Evolutionary conservation across 163 green algal genomes (phyloP), one percentile per base, ranked within the genome.

Genomic region (Coccomyxa subellipsoidea): DNA sequence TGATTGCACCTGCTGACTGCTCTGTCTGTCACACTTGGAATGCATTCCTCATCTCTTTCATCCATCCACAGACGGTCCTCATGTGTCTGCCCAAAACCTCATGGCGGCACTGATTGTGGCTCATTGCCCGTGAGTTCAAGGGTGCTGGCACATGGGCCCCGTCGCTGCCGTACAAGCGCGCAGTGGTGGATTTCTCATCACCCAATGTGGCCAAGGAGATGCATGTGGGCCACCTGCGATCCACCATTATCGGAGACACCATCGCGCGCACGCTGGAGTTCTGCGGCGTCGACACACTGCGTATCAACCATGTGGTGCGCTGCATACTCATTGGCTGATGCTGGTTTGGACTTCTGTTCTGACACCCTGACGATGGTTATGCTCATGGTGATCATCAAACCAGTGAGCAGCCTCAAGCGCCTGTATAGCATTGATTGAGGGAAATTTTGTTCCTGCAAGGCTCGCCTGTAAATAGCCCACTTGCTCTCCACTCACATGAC

Each of bases 181-280:
- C 95, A 5, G 84, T 99, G 9, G 92, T 99, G 0, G 97, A 99
- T 87, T 99, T 99, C 81, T 97, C 91, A 21, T 97, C 92, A 31
- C 97, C 97, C 54, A 99, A 99, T 86, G 97, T 99, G 36, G 97
- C 97, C 81, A 99, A 99, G 91, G 95, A 99, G 90, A 99, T 99
- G 97, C 97, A 99, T 81, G 97, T 99, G 54, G 97, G 97, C 23
- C 97, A 99, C 90, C 91, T 99, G 85, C 92, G 97, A 34, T 98
- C 92, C 69, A 99, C 96, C 80, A 99, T 99, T 89, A 98, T 99
- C 59, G 96, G 96, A 39, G 94, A 96, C 85, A 92, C 89, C 31
- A 87, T 96, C 6, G 83, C 85, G 21, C 88, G 89, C 71, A 91
- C 89, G 2, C 92, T 99, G 15, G 95, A 98, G 87, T 98, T 94